A percentile compares a stretch with the other conserved stretches of the same genome.
Conservation (phyloP, 257 asterid species). For the Datura wrightii region DNA sequence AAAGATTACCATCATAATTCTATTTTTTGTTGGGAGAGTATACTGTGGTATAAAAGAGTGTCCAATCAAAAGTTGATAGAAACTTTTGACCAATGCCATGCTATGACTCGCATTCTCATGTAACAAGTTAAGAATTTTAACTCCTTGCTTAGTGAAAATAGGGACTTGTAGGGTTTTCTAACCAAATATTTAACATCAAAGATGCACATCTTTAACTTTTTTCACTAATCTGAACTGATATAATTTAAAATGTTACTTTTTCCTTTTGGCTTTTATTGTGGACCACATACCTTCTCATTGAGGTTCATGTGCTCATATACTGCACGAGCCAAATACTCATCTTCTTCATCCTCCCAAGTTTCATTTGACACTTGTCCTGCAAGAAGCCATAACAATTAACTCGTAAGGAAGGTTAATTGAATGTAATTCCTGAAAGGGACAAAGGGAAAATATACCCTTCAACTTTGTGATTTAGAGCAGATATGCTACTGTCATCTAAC, state of each 20-base stretch:
- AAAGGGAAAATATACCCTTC: no score
- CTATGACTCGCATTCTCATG: not conserved
- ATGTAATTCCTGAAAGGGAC: not conserved
- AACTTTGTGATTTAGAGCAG: no score
- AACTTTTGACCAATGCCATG: constrained; percentile 12
- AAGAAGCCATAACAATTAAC: constrained; percentile 45
- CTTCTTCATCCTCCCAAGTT: constrained; percentile 94
- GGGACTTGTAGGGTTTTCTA: not conserved
- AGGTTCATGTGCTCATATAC: constrained; percentile 87
- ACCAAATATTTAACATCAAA: constrained; percentile 3
- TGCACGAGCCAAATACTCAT: constrained; percentile 76
- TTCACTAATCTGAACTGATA: constrained; percentile 18
- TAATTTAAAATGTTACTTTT: not conserved
- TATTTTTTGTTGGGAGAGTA: not conserved
- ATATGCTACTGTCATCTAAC: no score
- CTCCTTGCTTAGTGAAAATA: constrained; percentile 9
- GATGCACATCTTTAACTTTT: constrained; percentile 1
- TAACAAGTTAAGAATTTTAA: not conserved
- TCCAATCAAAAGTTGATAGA: constrained; percentile 8
- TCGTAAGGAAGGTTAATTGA: constrained; percentile 33
- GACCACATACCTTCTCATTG: constrained; percentile 65
- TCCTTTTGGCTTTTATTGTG: constrained; percentile 16
- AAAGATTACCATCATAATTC: not conserved
- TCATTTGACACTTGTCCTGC: constrained; percentile 53
- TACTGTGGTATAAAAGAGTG: not conserved